These are phyloP conservation scores for Lactifluus volemus DNA, from an alignment of 768 basidiomycete genomes.

Conservation along the genomic window DNA sequence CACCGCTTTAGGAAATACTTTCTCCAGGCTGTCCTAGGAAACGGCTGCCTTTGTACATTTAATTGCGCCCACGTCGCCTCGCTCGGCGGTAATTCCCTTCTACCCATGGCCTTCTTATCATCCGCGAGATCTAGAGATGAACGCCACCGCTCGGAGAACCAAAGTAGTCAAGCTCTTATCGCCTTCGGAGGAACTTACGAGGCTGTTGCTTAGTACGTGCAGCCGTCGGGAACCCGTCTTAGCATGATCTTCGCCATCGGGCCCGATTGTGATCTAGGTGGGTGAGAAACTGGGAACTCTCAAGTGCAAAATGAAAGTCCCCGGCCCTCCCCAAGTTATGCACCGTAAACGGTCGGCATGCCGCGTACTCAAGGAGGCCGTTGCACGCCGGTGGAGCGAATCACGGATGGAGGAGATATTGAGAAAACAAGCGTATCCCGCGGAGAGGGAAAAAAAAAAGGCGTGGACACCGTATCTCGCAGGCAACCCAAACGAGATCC, in stretches of 20 bases:
- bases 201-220: slow-evolving; percentile 17
- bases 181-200: slow-evolving; percentile 15
- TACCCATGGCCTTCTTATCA: slow-evolving; percentile 7
- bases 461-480: neutral
- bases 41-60: slow-evolving; percentile 4
- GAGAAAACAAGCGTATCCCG: slow-evolving; percentile 9
- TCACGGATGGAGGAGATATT: slow-evolving; percentile 1
- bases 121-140: slow-evolving; percentile 10
- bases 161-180: slow-evolving; percentile 10
- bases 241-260: slow-evolving; percentile 5
- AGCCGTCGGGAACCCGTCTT: neutral
- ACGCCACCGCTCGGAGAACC: slow-evolving; percentile 14
- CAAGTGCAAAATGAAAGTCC: neutral
- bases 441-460: neutral
- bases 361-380: neutral
- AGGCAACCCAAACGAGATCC: neutral
- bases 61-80: neutral
- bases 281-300: neutral
- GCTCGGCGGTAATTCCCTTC: slow-evolving; percentile 10
- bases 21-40: slow-evolving; percentile 13
- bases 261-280: slow-evolving; percentile 4
- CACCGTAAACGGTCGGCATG: neutral
- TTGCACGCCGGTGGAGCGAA: slow-evolving; percentile 2
- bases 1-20: slow-evolving; percentile 9
- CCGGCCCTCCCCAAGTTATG: neutral